phyloP scores from a whole-genome alignment of 1,284 basidiomycete species.

The Chiua sp. region DNA sequence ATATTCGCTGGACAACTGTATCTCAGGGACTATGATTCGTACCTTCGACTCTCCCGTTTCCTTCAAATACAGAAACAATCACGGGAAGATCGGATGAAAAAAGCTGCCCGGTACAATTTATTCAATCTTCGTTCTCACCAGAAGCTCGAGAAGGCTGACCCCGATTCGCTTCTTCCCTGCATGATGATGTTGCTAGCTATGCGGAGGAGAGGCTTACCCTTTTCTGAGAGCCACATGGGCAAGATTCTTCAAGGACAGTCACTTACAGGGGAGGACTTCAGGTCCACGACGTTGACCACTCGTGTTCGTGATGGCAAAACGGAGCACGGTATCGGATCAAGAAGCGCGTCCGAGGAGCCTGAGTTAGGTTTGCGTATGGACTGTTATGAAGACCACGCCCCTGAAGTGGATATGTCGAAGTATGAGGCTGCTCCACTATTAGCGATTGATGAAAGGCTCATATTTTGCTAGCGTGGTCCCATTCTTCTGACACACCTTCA shows the following conservation, averaged over 20 bases:
- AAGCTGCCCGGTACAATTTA: not conserved
- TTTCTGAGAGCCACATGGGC: constrained; percentile 2
- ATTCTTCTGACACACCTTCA: too few relatives aligned
- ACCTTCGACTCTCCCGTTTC: constrained; percentile 15
- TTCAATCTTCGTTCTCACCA: not conserved
- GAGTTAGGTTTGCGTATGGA: too few relatives aligned
- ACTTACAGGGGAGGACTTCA: constrained; percentile 3
- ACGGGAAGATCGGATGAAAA: not conserved
- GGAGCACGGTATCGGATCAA: too few relatives aligned
- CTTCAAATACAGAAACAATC: not conserved
- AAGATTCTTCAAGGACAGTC: not conserved
- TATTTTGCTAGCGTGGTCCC: too few relatives aligned
- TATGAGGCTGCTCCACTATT: too few relatives aligned
- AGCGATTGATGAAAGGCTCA: too few relatives aligned
- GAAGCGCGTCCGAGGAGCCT: too few relatives aligned
- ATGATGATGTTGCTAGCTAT: constrained; percentile 1
- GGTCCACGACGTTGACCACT: too few relatives aligned
- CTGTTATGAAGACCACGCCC: too few relatives aligned
- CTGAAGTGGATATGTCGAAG: too few relatives aligned
- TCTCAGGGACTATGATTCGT: constrained; percentile 31
- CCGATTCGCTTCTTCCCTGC: not conserved
- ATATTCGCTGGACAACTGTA: constrained; percentile 42
- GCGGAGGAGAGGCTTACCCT: not conserved
- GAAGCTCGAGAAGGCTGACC: not conserved
- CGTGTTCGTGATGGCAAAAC: too few relatives aligned